Base-by-base conservation (phyloP, 371 early-diverging fungal species). In the Mortierella sp. region DNA sequence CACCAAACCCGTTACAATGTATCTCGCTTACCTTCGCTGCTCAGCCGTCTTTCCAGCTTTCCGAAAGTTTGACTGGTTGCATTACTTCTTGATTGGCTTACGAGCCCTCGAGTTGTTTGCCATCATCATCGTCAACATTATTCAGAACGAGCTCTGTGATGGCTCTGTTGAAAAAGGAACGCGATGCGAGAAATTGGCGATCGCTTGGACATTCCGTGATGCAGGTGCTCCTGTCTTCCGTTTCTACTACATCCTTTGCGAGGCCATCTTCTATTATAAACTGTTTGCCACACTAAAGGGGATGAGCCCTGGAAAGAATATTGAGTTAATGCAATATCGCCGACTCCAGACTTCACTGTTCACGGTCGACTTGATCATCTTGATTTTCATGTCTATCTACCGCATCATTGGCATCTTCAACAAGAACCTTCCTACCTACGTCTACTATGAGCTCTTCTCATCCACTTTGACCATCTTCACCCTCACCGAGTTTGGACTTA, bases 391-490 rank as follows among this genome's bases (percentile, higher is more conserved):
- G 81, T 70, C 75, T 15, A 56, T 80, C 45, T 80, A 75, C 45
- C 70, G 81, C 31, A 75, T 80, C 64, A 65, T 75, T 37, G 81
- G 81, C 6, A 75, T 75, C 61, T 74, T 78, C 40, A 51, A 80
- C 71, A 61, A 54, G 1, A 3, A 45, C 29, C 68, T 80, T 15
- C 81, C 81, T 3, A 70, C 81, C 45, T 75, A 80, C 37, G 81
- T 80, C 62, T 80, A 80, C 58, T 64, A 64, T 2, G 81, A 80
- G 34, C 75, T 80, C 37, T 80, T 80, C 68, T 80, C 81, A 17
- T 80, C 81, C 35, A 80, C 81, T 0, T 40, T 80, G 65, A 75
- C 81, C 5, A 80, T 80, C 62, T 80, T 80, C 26, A 75, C 66
- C 15, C 51, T 80, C 55, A 74, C 81, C 23, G 81, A 80, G 55